phyloP scores from a whole-genome alignment of 352 stramenopile genomes.

The Halophytophthora polymorphica region DNA sequence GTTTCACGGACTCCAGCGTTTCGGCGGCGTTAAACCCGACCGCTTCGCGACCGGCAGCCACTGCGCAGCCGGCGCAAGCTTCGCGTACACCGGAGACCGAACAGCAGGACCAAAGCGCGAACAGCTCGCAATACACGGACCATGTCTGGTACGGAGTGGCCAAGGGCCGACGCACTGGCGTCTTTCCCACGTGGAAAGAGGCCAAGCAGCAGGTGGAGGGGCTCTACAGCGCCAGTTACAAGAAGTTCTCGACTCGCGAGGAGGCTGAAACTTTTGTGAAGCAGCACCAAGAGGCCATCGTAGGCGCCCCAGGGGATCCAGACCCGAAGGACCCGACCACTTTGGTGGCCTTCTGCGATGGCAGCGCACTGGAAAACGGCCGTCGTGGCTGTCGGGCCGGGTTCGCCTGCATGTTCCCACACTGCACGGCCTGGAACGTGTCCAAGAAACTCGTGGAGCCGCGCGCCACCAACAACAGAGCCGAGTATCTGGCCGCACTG shows the following conservation, averaged over 20 bases:
- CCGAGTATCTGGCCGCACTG: conserved; percentile 55
- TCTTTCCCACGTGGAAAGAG: conserved; percentile 57
- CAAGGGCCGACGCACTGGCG: conserved; percentile 42
- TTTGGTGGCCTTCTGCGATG: conserved; percentile 79
- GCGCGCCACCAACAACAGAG: conserved; percentile 48
- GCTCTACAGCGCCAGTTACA: conserved; percentile 48
- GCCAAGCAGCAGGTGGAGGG: conserved; percentile 53
- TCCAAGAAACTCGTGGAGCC: conserved; percentile 43
- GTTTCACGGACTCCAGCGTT: too few relatives aligned
- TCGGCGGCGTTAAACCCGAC: too few relatives aligned
- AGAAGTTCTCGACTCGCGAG: conserved; percentile 48
- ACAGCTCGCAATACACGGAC: too few relatives aligned
- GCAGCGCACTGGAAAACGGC: conserved; percentile 65
- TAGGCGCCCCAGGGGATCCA: conserved; percentile 17
- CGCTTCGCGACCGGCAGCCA: conserved; percentile 1
- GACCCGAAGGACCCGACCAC: conserved; percentile 46
- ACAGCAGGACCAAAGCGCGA: too few relatives aligned
- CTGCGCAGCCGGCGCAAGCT: neutral
- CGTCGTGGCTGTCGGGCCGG: conserved; percentile 46
- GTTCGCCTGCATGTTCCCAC: conserved; percentile 77
- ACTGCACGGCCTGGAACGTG: conserved; percentile 61
- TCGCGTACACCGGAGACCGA: too few relatives aligned
- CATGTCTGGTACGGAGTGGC: conserved; percentile 68
- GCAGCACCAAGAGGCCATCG: conserved; percentile 17
- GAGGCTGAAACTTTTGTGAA: conserved; percentile 53